Evolutionary conservation across 2,329 filamentous ascomycete genomes (phyloP).

Genomic region (Rutstroemia sydowiana): DNA sequence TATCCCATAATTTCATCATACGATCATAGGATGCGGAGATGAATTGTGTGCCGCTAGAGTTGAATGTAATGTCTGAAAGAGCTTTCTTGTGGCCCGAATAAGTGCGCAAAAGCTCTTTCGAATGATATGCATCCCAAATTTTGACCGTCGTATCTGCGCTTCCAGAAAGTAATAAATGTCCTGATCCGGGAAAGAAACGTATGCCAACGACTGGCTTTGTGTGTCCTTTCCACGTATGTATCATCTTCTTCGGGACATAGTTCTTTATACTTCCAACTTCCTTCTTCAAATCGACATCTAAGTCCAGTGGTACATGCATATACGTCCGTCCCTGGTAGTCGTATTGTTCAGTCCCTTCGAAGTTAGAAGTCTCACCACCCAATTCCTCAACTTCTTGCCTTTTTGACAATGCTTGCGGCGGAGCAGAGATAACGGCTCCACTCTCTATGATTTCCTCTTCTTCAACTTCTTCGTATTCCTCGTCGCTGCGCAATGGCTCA

Average conservation of each 20-base stretch:
- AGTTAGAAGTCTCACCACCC: constrained; percentile 74
- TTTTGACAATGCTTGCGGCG: constrained; percentile 45
- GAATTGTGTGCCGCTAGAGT: constrained; percentile 74
- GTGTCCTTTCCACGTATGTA: constrained; percentile 83
- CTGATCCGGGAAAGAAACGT: constrained; percentile 81
- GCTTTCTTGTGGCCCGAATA: constrained; percentile 87
- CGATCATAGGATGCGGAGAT: constrained; percentile 89
- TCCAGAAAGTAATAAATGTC: constrained; percentile 83
- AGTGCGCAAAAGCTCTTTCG: constrained; percentile 80
- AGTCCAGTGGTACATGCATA: constrained; percentile 92
- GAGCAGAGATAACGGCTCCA: constrained; percentile 52
- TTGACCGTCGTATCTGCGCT: constrained; percentile 86
- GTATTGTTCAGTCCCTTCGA: constrained; percentile 74
- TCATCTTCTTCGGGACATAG: constrained; percentile 87
- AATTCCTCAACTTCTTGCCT: constrained; percentile 50
- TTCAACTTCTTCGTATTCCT: constrained; percentile 71
- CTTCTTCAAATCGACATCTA: constrained; percentile 79
- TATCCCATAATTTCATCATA: constrained; percentile 97
- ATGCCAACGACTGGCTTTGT: constrained; percentile 80
- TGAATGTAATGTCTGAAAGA: constrained; percentile 85
- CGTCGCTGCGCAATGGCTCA: constrained; percentile 66
- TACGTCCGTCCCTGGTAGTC: constrained; percentile 96
- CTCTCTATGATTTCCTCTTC: constrained; percentile 60
- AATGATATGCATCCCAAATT: constrained; percentile 90
- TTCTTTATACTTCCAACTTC: constrained; percentile 76